Conservation (phyloP, 2,329 filamentous ascomycete genomes). For the Alternaria ventricosa region DNA sequence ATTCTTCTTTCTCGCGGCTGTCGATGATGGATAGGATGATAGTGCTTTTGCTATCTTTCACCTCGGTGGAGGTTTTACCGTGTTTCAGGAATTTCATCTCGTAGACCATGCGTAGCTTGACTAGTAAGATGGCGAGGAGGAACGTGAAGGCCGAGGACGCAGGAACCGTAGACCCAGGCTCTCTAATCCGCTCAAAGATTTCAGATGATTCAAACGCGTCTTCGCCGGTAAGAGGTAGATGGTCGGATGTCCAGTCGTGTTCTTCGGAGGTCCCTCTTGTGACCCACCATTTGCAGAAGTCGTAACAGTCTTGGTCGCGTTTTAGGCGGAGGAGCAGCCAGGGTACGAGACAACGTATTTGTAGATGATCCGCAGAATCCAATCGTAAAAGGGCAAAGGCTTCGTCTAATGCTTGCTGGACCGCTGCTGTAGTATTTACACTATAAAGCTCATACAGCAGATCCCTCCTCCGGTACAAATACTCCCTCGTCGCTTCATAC, state of each 20-base stretch:
- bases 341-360: conserved; percentile 52
- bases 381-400: not conserved
- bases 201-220: not conserved
- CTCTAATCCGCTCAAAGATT: not conserved
- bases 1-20: too few relatives aligned
- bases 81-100: too few relatives aligned
- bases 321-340: conserved; percentile 55
- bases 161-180: not conserved
- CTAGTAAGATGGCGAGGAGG: too few relatives aligned
- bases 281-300: conserved; percentile 57
- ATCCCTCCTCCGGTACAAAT: too few relatives aligned
- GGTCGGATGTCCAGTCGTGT: not conserved
- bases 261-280: conserved; percentile 21
- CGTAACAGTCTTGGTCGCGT: conserved; percentile 60
- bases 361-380: not conserved
- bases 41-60: too few relatives aligned
- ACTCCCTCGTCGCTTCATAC: too few relatives aligned
- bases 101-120: too few relatives aligned
- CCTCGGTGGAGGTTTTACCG: too few relatives aligned
- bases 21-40: too few relatives aligned
- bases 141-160: too few relatives aligned
- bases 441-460: too few relatives aligned
- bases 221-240: not conserved
- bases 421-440: not conserved
- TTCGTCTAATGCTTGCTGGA: not conserved